Evolutionary conservation across 352 stramenopile genomes (phyloP).

Genomic region (Phytophthora cactorum): DNA sequence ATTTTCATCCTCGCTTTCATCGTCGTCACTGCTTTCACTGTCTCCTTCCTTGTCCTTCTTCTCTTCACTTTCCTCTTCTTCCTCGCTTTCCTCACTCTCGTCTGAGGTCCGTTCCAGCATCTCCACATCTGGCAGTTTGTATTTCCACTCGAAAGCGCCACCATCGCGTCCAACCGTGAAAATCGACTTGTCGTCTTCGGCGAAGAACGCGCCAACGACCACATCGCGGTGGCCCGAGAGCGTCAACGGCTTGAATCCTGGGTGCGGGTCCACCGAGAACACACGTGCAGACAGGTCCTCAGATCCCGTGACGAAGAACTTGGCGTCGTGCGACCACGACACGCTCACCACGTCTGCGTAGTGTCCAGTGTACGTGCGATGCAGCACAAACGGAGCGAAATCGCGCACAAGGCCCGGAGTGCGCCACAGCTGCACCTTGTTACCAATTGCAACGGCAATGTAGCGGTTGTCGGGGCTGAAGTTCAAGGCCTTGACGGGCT

Average conservation of each 20-base stretch:
- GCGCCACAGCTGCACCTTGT: constrained; percentile 93
- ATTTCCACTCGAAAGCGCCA: constrained; percentile 89
- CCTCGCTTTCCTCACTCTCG: constrained; percentile 36
- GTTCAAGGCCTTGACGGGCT: constrained; percentile 79
- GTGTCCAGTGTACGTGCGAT: constrained; percentile 89
- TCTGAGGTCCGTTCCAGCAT: constrained; percentile 31
- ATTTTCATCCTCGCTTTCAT: constrained; percentile 39
- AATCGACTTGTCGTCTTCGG: constrained; percentile 73
- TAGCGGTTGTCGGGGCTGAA: constrained; percentile 92
- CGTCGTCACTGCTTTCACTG: constrained; percentile 12
- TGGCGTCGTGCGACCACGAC: constrained; percentile 88
- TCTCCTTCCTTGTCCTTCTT: constrained; percentile 29
- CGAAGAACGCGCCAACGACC: constrained; percentile 90
- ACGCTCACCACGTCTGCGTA: constrained; percentile 90
- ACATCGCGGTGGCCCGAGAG: constrained; percentile 90
- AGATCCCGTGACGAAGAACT: constrained; percentile 90
- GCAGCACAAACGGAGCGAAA: constrained; percentile 91
- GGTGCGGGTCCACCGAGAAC: constrained; percentile 78
- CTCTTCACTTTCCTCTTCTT: constrained; percentile 34
- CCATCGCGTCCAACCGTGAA: constrained; percentile 91
- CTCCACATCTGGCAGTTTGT: constrained; percentile 56
- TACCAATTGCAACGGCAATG: constrained; percentile 90
- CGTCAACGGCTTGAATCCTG: constrained; percentile 84
- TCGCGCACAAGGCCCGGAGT: constrained; percentile 87
- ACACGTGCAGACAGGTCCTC: constrained; percentile 90